Base-by-base conservation (phyloP, 192 early-diverging fungal species). In the Podila epicladia region DNA sequence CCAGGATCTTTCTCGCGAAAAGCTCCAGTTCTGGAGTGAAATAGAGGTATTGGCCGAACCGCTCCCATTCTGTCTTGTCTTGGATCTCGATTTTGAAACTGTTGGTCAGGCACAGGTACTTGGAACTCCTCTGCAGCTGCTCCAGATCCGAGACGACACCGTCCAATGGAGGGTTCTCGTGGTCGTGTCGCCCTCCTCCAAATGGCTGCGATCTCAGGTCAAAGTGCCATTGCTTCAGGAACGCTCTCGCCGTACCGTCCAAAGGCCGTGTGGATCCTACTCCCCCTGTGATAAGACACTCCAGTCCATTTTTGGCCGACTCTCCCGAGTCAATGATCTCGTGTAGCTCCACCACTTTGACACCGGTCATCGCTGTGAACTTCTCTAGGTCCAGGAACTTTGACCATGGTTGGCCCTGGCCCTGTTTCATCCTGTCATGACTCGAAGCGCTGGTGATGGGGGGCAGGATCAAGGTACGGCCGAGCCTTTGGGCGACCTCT, bases 391-490 rank as follows among this genome's bases (percentile, higher is more conserved):
- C 67, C 19, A 76, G 48, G 35, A 70, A 76, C 28, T 65, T 65
- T 8, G 74, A 76, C 74, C 74, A 76, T 6, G 74, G 74, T 32
- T 76, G 74, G 29, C 69, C 59, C 24, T 65, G 53, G 4, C 53
- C 53, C 2, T n/a, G 67, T 37, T 70, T 70, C 11, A 55, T 58
- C 64, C 69, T 70, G 24, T 76, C 74, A 13, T 70, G 62, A 48
- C 62, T 70, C 5, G 74, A 70, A 1, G 67, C 31, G 5, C 68
- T 26, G 53, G 53, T 70, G 58, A 76, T 65, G 5, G 74, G 74
- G 8, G 74, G 74, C 22, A 76, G 69, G 68, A 76, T 69, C 55
- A 76, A 58, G 41, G 74, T 70, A 5, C 74, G 67, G 49, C 28
- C 58, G 11, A 76, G 45, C 3, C 62, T 62, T 32, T 70, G 62